Evolutionary conservation across 495 filamentous ascomycete genomes (phyloP).

Genomic region (Aspergillus cavernicola): DNA sequence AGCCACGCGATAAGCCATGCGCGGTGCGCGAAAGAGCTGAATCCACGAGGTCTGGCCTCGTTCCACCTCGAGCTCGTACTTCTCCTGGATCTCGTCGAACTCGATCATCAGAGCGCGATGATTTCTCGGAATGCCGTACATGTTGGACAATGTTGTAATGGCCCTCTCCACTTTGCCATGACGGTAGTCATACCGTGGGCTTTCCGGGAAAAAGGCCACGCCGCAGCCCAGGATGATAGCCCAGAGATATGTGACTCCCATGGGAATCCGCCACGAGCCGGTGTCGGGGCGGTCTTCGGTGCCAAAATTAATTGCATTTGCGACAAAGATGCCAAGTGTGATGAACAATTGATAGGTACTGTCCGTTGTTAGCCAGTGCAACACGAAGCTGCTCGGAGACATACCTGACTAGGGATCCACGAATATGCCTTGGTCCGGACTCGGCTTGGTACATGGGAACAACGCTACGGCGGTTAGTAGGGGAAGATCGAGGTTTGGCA

Average conservation of each 20-base stretch:
- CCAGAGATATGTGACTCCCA: conserved; percentile 72
- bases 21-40: conserved; percentile 58
- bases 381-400: background rate
- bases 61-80: conserved; percentile 52
- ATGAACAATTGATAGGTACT: conserved; percentile 78
- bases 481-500: background rate
- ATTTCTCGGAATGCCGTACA: conserved; percentile 62
- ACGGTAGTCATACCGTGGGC: conserved; percentile 67
- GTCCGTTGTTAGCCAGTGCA: background rate
- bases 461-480: conserved; percentile 12
- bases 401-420: conserved; percentile 59
- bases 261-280: conserved; percentile 73
- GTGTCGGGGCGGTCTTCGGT: conserved; percentile 46
- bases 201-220: conserved; percentile 69
- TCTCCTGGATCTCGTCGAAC: conserved; percentile 59
- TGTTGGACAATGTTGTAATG: conserved; percentile 57
- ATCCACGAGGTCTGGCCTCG: conserved; percentile 28
- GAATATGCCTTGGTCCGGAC: conserved; percentile 58
- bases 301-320: conserved; percentile 76
- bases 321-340: conserved; percentile 76
- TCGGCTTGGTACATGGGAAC: conserved; percentile 74
- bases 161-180: conserved; percentile 58
- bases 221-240: conserved; percentile 64
- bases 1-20: conserved; percentile 64
- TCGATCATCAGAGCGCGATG: conserved; percentile 61